These are phyloP conservation scores for Aspergillus nanangensis DNA, from an alignment of 495 filamentous ascomycete genomes.

Conservation along the genomic window DNA sequence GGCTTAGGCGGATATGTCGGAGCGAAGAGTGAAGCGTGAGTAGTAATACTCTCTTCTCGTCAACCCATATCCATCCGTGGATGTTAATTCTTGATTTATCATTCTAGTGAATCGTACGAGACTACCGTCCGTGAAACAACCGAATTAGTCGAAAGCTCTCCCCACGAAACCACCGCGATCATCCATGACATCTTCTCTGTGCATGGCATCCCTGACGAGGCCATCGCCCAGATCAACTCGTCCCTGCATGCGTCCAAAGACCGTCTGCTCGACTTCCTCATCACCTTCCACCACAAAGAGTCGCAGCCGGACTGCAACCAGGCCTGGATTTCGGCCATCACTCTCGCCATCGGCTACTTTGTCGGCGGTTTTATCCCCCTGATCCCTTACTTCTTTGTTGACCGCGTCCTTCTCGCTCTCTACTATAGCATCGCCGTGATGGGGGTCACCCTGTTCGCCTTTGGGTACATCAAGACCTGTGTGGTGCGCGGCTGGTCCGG, in stretches of 20 bases:
- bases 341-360: constrained; percentile 67
- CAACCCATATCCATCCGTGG: too few species aligned
- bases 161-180: constrained; percentile 34
- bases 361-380: constrained; percentile 69
- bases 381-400: constrained; percentile 67
- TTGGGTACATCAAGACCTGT: constrained; percentile 69
- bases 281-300: constrained; percentile 52
- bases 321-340: constrained; percentile 54
- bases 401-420: constrained; percentile 53
- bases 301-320: constrained; percentile 47
- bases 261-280: constrained; percentile 51
- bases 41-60: constrained; percentile 9
- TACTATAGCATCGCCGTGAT: constrained; percentile 66
- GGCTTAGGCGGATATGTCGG: constrained; percentile 58
- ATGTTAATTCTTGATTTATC: too few species aligned
- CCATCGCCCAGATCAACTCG: constrained; percentile 37
- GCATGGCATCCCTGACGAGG: constrained; percentile 41
- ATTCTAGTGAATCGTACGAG: constrained; percentile 45
- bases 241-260: constrained; percentile 43
- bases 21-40: constrained; percentile 64
- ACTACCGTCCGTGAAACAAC: constrained; percentile 41
- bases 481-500: constrained; percentile 39
- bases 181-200: constrained; percentile 48
- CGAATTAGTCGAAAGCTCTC: constrained; percentile 32
- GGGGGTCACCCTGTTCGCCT: constrained; percentile 61